Conservation (phyloP, 2,329 filamentous ascomycete species). For the Diplodia scrobiculata region DNA sequence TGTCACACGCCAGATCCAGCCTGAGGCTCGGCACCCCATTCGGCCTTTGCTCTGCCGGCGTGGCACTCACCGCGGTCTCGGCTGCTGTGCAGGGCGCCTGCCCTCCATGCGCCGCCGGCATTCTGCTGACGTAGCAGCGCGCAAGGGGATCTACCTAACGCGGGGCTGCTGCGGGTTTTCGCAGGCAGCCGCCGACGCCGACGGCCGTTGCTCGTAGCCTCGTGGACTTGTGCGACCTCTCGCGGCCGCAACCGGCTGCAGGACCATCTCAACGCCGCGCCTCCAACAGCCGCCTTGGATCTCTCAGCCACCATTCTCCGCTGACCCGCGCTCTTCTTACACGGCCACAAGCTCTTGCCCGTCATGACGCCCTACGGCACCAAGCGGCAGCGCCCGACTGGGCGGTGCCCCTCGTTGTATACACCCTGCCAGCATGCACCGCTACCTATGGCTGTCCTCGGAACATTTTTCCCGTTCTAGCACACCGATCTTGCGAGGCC, state of each 20-base stretch:
- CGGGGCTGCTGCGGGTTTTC: not conserved
- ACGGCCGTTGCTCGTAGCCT: not conserved
- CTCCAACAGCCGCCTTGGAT: not conserved
- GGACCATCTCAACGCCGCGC: not conserved
- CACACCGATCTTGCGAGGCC: not conserved
- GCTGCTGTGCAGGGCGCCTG: constrained; percentile 1
- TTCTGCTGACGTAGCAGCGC: not conserved
- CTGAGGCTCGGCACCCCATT: not conserved
- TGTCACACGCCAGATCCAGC: not conserved
- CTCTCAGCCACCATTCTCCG: not conserved
- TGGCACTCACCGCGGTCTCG: not conserved
- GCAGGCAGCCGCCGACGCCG: not conserved
- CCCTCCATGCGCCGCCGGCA: not conserved
- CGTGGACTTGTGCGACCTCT: not conserved
- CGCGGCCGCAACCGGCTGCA: not conserved
- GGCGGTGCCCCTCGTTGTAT: not conserved
- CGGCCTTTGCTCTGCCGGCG: not conserved
- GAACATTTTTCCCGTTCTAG: not conserved
- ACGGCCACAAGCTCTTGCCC: not conserved
- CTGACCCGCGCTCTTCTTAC: not conserved
- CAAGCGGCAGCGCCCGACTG: not conserved
- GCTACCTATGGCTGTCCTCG: not conserved
- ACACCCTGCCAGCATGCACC: not conserved
- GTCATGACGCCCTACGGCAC: not conserved
- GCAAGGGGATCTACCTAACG: not conserved